Evolutionary conservation across 345 rosid species (phyloP), one percentile per base, ranked within the genome.

Genomic region (Salix brachista): DNA sequence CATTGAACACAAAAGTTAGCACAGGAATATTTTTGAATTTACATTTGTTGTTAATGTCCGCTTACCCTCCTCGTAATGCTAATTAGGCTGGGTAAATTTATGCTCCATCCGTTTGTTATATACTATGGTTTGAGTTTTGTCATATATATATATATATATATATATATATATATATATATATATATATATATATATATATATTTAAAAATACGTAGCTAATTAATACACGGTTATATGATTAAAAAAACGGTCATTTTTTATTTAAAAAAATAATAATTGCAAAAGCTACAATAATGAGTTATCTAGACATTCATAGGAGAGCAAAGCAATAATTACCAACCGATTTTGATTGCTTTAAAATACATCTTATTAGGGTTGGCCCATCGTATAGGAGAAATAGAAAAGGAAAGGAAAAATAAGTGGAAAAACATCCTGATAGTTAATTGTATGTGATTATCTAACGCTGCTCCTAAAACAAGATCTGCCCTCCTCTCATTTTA

Each of bases 401-500:
- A 37, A 19, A 18, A 66, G 34, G 48, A 46, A n/a, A 32, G 50
- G 34, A 36, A 32, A 68, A 50, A 21, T 6, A 50, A 23, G 8
- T 65, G 18, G 8, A 23, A 34, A 6, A 6, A 18, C 61, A 41
- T 41, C 61, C 10, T 54, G 9, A n/a, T n/a, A 0, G 62, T 62
- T 61, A 42, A 48, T 28, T 44, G 23, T 74, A 25, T 62, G 26
- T 32, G 39, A 32, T 62, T 34, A 60, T 34, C 65, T 62, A 44
- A 62, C 9, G 32, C 23, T 60, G 69, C 28, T 69, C 60, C 56
- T 58, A 32, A 4, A 39, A 17, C 26, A 34, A 69, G 67, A 67
- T 79, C 81, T 75, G 69, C 70, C 69, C 79, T 64, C 69, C 79
- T 64, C 67, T 28, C n/a, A 42, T 52, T 74, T 66, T 67, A 36